phyloP scores from a whole-genome alignment of 768 basidiomycete genomes.

The Naganishia randhawae region DNA sequence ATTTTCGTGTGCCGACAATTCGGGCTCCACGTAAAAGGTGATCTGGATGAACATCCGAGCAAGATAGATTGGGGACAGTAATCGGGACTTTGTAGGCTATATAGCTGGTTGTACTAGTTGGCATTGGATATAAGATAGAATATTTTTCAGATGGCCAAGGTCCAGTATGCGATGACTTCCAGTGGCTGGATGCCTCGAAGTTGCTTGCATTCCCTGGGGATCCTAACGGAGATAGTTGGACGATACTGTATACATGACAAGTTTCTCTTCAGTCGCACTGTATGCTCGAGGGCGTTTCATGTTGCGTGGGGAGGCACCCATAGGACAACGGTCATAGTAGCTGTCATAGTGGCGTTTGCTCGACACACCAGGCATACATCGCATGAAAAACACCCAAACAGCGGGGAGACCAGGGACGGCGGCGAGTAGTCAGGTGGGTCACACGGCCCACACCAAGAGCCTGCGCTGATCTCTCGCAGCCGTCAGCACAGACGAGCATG shows the following conservation, averaged over 20 bases:
- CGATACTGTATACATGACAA: no score
- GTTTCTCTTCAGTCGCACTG: not conserved
- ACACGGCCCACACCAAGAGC: not conserved
- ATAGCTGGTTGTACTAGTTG: not conserved
- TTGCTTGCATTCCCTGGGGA: no score
- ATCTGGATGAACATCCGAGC: not conserved
- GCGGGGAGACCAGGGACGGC: no score
- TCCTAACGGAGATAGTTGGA: no score
- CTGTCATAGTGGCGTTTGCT: no score
- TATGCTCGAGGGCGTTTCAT: not conserved
- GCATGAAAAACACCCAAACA: no score
- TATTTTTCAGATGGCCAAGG: not conserved
- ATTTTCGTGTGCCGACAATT: conserved; percentile 42
- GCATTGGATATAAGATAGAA: not conserved
- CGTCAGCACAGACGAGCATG: not conserved
- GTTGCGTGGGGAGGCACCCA: not conserved
- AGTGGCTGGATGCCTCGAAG: no score
- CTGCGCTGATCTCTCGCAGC: not conserved
- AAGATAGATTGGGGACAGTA: not conserved
- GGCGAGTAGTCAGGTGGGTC: not conserved
- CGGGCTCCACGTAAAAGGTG: conserved; percentile 6
- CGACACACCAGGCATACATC: no score
- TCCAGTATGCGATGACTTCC: no score
- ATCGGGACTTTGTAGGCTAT: not conserved
- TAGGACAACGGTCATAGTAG: no score